phyloP scores from a whole-genome alignment of 352 stramenopile genomes.

The Pythium dissotocum region DNA sequence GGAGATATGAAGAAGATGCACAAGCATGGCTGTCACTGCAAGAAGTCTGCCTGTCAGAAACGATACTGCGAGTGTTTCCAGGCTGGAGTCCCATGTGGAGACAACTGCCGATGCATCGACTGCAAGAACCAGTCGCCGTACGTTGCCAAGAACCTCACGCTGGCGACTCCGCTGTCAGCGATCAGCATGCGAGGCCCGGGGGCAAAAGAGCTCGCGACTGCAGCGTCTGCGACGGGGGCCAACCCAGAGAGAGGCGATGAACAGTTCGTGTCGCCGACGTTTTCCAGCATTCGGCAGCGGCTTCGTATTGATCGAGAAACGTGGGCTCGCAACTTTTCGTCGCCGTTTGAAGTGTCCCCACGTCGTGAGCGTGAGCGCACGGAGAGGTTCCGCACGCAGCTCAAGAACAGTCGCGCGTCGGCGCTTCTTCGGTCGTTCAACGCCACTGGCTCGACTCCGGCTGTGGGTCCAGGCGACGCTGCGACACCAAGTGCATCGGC shows the following conservation, averaged over 20 bases:
- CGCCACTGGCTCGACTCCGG: neutral
- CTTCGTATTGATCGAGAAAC: conserved; percentile 68
- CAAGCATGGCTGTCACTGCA: conserved; percentile 96
- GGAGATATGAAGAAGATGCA: conserved; percentile 77
- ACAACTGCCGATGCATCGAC: conserved; percentile 91
- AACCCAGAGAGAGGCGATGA: conserved; percentile 16
- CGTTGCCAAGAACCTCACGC: conserved; percentile 24
- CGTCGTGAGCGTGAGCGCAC: conserved; percentile 48
- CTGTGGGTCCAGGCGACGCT: neutral
- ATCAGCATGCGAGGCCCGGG: conserved; percentile 28
- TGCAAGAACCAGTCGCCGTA: conserved; percentile 79
- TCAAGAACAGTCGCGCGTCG: conserved; percentile 35
- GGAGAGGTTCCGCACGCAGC: conserved; percentile 49
- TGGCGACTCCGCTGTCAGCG: conserved; percentile 24
- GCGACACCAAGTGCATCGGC: neutral
- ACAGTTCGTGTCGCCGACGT: conserved; percentile 58
- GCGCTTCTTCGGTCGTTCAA: conserved; percentile 27
- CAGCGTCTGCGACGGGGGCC: neutral
- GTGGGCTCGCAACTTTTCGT: conserved; percentile 71
- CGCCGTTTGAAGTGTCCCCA: conserved; percentile 60
- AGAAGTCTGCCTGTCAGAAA: conserved; percentile 97
- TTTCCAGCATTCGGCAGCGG: conserved; percentile 55
- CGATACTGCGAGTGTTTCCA: conserved; percentile 98
- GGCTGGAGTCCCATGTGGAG: conserved; percentile 79
- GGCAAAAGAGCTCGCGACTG: conserved; percentile 39